Percentiles rank a stretch among this genome's conserved stretches.
Conservation (phyloP, 495 filamentous ascomycete species). For the Bacidia rubella region DNA sequence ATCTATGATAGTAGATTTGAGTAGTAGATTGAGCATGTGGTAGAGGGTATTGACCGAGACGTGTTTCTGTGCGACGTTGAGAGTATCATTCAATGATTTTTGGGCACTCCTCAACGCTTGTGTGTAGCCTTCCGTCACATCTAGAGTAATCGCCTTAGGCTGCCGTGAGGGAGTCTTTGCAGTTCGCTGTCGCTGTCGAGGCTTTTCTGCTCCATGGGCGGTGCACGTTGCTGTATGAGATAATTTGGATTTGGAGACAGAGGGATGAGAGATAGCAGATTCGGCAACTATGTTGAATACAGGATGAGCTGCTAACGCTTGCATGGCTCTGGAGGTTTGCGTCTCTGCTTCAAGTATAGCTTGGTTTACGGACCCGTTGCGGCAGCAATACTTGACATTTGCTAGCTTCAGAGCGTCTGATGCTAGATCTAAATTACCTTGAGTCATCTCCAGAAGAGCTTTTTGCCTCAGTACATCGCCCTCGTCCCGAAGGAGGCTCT, state of each 20-base stretch:
- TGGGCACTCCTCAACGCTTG: slow-evolving; percentile 43
- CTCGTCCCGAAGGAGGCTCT: not conserved
- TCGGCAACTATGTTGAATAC: slow-evolving; percentile 82
- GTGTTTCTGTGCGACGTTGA: slow-evolving; percentile 36
- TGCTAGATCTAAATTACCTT: slow-evolving; percentile 26
- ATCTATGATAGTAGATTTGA: slow-evolving; percentile 50
- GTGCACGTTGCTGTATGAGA: not conserved
- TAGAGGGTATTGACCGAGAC: slow-evolving; percentile 37
- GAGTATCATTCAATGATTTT: slow-evolving; percentile 41
- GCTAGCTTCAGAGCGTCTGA: slow-evolving; percentile 36
- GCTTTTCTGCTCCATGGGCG: not conserved
- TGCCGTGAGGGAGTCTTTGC: not conserved
- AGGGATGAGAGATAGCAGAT: slow-evolving; percentile 75
- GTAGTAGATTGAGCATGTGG: slow-evolving; percentile 43
- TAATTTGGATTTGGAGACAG: slow-evolving; percentile 27
- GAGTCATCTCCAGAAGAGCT: slow-evolving; percentile 11
- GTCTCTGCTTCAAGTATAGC: slow-evolving; percentile 45
- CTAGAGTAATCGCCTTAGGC: too few species aligned
- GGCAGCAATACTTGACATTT: slow-evolving; percentile 27
- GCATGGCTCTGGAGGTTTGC: slow-evolving; percentile 45
- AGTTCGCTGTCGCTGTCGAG: not conserved
- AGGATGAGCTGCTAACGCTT: slow-evolving; percentile 61
- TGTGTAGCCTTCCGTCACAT: not conserved
- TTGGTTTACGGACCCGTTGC: slow-evolving; percentile 30
- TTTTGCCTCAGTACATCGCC: not conserved